Evolutionary conservation across 2,329 filamentous ascomycete genomes (phyloP).

Genomic region (Epichloe sibirici): DNA sequence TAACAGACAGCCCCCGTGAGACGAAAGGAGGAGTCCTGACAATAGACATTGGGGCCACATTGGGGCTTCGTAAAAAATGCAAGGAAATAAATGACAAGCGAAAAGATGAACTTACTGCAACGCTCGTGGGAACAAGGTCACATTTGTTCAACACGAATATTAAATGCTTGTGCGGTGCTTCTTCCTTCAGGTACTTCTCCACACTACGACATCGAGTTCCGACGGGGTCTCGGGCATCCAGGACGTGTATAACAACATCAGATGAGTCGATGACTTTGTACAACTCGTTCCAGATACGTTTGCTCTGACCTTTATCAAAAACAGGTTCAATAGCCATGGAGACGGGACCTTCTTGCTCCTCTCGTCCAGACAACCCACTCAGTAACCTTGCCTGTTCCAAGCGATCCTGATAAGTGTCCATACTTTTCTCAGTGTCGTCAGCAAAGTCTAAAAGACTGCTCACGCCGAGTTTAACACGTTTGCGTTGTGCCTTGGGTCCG

Average conservation of each 20-base stretch:
- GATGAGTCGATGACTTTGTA: conserved; percentile 93
- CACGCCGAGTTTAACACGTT: conserved; percentile 80
- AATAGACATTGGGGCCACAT: conserved; percentile 46
- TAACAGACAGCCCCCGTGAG: conserved; percentile 91
- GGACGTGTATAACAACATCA: conserved; percentile 89
- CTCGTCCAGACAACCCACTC: conserved; percentile 53
- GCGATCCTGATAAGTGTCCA: conserved; percentile 70
- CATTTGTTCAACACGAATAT: conserved; percentile 33
- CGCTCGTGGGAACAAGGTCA: conserved; percentile 81
- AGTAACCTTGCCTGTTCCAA: conserved; percentile 67
- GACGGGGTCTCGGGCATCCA: conserved; percentile 79
- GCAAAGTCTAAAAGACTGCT: conserved; percentile 73
- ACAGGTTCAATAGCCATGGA: conserved; percentile 68
- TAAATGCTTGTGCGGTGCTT: conserved; percentile 92
- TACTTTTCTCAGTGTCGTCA: conserved; percentile 64
- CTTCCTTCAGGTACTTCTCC: conserved; percentile 85
- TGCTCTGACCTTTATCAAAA: conserved; percentile 89
- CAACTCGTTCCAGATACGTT: conserved; percentile 94
- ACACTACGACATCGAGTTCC: conserved; percentile 70
- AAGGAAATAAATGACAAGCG: not conserved
- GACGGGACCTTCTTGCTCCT: conserved; percentile 35
- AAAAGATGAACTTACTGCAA: conserved; percentile 66
- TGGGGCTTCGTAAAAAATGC: conserved; percentile 12
- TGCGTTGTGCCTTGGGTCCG: conserved; percentile 84
- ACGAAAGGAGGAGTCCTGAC: conserved; percentile 74